Percentiles rank a stretch among this genome's conserved stretches.
Conservation (phyloP, 2,329 filamentous ascomycete genomes). For the Teratosphaeria destructans region DNA sequence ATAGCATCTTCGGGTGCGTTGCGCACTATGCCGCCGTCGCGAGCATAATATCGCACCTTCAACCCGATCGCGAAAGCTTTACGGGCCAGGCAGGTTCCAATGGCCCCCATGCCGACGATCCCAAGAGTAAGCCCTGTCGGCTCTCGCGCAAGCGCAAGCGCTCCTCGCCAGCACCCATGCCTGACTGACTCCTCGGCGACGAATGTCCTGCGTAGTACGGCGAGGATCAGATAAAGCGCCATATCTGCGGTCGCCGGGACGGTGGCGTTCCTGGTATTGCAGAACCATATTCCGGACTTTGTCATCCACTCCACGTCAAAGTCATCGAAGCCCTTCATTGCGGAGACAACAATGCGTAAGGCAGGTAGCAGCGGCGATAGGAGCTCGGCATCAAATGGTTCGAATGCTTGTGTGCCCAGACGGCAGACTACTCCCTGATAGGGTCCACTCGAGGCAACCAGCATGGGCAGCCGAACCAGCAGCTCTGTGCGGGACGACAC, state of each 20-base stretch:
- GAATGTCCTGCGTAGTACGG: slow-evolving; percentile 30
- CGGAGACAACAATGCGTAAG: slow-evolving; percentile 39
- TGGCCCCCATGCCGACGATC: slow-evolving; percentile 57
- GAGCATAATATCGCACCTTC: slow-evolving; percentile 5
- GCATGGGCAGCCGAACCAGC: neutral
- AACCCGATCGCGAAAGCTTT: neutral
- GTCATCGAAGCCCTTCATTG: slow-evolving; percentile 28
- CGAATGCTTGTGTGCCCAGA: slow-evolving; percentile 41
- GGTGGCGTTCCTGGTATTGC: slow-evolving; percentile 41
- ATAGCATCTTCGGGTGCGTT: slow-evolving; percentile 34
- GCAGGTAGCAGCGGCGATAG: slow-evolving; percentile 31
- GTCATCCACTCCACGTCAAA: slow-evolving; percentile 13
- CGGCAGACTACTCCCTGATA: slow-evolving; percentile 11
- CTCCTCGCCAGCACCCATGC: slow-evolving; percentile 7
- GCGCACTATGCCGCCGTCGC: neutral
- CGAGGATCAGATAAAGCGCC: slow-evolving; percentile 31
- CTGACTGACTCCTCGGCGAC: slow-evolving; percentile 6
- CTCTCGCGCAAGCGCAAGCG: slow-evolving; percentile 40
- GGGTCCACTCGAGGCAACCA: neutral
- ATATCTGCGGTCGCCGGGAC: slow-evolving; percentile 31
- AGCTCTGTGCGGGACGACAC: neutral
- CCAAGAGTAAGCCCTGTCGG: slow-evolving; percentile 52
- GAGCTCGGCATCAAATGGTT: slow-evolving; percentile 40
- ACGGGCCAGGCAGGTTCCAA: slow-evolving; percentile 17
- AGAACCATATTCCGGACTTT: slow-evolving; percentile 33